These are phyloP conservation scores for Calonectria fujianensis DNA, from an alignment of 2,329 filamentous ascomycete genomes.

Conservation along the genomic window DNA sequence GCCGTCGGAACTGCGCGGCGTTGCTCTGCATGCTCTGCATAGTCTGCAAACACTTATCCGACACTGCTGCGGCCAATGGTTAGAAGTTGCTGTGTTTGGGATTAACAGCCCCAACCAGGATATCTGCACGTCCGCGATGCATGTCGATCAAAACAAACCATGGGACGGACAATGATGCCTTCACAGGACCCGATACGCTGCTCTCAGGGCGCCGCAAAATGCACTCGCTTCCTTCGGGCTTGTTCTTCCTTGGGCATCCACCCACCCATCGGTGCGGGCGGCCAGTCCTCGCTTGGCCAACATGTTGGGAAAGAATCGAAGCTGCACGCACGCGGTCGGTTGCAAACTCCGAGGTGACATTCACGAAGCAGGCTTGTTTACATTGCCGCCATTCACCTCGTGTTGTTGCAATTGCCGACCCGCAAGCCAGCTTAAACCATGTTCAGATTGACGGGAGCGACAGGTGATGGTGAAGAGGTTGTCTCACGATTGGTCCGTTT, in stretches of 20 bases:
- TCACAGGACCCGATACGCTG: conserved; percentile 23
- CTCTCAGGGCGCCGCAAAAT: background rate
- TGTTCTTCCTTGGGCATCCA: conserved; percentile 16
- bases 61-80: background rate
- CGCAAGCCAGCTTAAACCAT: conserved; percentile 1
- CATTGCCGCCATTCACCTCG: background rate
- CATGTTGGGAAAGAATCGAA: conserved; percentile 10
- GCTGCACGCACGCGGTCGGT: background rate
- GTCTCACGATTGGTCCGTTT: conserved; percentile 32
- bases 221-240: conserved; percentile 11
- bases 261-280: conserved; percentile 9
- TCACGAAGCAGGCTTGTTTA: background rate
- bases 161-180: conserved; percentile 14
- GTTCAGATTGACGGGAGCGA: background rate
- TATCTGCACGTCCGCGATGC: conserved; percentile 8
- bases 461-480: background rate
- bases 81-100: conserved; percentile 12
- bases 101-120: conserved; percentile 3
- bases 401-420: conserved; percentile 9
- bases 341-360: conserved; percentile 22
- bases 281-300: background rate
- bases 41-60: conserved; percentile 8
- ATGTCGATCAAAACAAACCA: conserved; percentile 31
- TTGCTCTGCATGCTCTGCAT: conserved; percentile 15
- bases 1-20: conserved; percentile 11